phyloP scores from a whole-genome alignment of 2,329 filamentous ascomycete genomes.

The Sclerotinia minor region DNA sequence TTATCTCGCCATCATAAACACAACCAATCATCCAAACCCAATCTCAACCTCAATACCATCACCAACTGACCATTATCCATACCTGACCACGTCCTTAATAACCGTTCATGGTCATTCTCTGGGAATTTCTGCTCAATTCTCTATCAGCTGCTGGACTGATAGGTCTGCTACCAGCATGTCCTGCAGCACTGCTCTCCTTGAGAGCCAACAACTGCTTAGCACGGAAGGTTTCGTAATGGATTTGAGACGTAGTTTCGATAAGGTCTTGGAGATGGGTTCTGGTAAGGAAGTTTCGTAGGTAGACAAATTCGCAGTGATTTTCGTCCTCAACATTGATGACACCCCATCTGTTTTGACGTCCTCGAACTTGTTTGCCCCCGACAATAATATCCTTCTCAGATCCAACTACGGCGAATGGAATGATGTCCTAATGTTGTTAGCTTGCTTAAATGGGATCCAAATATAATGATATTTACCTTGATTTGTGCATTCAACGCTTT shows the following conservation, averaged over 20 bases:
- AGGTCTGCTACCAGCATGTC: conserved; percentile 75
- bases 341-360: conserved; percentile 98
- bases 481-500: conserved; percentile 90
- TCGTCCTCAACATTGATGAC: conserved; percentile 99
- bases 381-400: conserved; percentile 98
- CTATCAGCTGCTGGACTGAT: conserved; percentile 94
- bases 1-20: conserved; percentile 38
- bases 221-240: conserved; percentile 99
- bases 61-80: conserved; percentile 18
- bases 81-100: conserved; percentile 60
- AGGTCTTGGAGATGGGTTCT: conserved; percentile 97
- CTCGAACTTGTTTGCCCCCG: conserved; percentile 94
- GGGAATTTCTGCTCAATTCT: conserved; percentile 94
- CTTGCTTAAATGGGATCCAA: background rate
- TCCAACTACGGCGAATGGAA: conserved; percentile 96
- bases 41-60: conserved; percentile 22
- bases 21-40: conserved; percentile 26
- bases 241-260: conserved; percentile 98
- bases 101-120: conserved; percentile 98
- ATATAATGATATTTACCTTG: conserved; percentile 64
- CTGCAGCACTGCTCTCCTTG: conserved; percentile 92
- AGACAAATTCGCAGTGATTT: conserved; percentile 99
- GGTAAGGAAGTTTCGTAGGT: conserved; percentile 96
- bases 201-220: conserved; percentile 96
- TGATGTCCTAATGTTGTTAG: conserved; percentile 68